Percentiles rank a stretch among this genome's conserved stretches.
Evolutionary conservation across 2,329 filamentous ascomycete species (phyloP).

Genomic region (Colletotrichum trifolii): DNA sequence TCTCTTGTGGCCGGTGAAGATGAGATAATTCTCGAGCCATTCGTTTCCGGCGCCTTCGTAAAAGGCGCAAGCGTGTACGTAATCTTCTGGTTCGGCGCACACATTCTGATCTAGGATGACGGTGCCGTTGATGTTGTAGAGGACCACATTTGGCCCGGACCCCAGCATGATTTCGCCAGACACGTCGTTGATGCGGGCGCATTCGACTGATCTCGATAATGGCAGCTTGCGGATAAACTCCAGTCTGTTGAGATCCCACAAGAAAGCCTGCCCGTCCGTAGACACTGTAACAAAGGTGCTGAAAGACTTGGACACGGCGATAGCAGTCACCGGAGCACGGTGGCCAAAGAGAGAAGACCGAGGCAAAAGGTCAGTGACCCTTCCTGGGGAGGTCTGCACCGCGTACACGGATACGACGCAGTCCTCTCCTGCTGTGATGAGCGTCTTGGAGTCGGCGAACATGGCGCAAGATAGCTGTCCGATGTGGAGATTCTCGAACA

Average conservation of each 20-base stretch:
- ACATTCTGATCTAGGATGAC: conserved; percentile 85
- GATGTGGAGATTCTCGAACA: conserved; percentile 94
- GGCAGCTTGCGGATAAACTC: conserved; percentile 85
- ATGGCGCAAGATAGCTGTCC: conserved; percentile 86
- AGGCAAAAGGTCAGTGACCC: conserved; percentile 81
- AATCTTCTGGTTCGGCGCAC: conserved; percentile 77
- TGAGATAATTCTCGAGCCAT: conserved; percentile 86
- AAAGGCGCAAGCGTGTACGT: conserved; percentile 84
- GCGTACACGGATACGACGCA: conserved; percentile 90
- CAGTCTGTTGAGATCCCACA: conserved; percentile 94
- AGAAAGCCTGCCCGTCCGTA: conserved; percentile 81
- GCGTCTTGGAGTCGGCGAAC: conserved; percentile 89
- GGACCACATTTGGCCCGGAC: conserved; percentile 76
- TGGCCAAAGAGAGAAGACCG: conserved; percentile 90
- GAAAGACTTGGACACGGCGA: conserved; percentile 89
- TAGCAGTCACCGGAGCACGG: conserved; percentile 81
- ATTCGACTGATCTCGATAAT: conserved; percentile 69
- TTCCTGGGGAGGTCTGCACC: conserved; percentile 70
- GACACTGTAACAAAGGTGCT: conserved; percentile 88
- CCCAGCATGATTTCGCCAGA: conserved; percentile 91
- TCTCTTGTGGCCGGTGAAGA: conserved; percentile 88
- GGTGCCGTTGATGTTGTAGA: conserved; percentile 91
- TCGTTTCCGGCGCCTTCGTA: conserved; percentile 93
- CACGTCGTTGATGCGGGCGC: conserved; percentile 88
- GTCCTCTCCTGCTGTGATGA: conserved; percentile 92